phyloP scores from a whole-genome alignment of 148 eudicot species.

The Silene latifolia region DNA sequence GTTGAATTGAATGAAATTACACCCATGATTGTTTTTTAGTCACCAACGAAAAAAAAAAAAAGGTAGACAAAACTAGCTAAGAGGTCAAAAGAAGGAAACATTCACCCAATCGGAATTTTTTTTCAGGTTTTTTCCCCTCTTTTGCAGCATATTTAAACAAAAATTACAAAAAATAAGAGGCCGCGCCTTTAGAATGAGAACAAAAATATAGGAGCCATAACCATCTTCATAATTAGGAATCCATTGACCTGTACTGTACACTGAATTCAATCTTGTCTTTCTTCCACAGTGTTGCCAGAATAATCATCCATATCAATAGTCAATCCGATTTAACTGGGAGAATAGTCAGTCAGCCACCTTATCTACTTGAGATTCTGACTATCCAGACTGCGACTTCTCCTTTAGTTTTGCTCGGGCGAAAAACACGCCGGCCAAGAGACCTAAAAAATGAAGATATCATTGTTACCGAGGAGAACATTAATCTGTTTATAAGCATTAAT shows the following conservation, averaged over 20 bases:
- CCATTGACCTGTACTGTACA: constrained; percentile 25
- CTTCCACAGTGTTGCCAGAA: constrained; percentile 10
- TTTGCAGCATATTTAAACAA: neutral
- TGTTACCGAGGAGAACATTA: neutral
- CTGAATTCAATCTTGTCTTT: neutral
- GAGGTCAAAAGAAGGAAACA: neutral
- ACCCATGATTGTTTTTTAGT: too few relatives aligned
- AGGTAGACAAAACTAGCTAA: too few relatives aligned
- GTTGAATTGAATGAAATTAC: too few relatives aligned
- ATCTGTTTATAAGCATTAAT: neutral
- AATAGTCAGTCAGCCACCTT: neutral
- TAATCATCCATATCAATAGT: neutral
- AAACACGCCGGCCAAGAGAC: constrained; percentile 89
- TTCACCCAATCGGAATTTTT: neutral
- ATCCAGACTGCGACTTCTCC: constrained; percentile 44
- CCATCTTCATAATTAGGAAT: too few relatives aligned
- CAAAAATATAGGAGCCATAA: neutral
- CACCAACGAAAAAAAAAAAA: too few relatives aligned
- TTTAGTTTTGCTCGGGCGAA: constrained; percentile 91
- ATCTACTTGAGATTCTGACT: neutral
- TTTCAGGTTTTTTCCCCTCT: neutral
- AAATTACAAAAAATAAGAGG: constrained; percentile 1
- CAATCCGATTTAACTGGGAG: neutral
- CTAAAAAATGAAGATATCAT: constrained; percentile 34
- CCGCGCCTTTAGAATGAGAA: neutral